Percentiles rank a stretch among this genome's conserved stretches.
These are phyloP conservation scores for Capsella bursapastoris DNA, from an alignment of 345 rosid species.

Conservation along the genomic window DNA sequence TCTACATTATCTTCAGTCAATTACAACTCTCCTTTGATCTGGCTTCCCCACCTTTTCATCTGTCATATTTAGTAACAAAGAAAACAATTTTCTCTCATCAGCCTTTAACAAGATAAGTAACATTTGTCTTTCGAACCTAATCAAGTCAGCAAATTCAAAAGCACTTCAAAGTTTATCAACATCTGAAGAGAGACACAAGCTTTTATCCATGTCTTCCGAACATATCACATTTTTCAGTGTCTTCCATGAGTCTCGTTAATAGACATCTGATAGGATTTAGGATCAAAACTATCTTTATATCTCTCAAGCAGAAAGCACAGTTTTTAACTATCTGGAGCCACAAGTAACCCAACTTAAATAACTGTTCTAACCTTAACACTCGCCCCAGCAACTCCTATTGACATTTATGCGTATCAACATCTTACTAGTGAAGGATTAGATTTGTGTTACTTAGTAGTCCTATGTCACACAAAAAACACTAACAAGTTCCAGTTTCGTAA, in stretches of 20 bases:
- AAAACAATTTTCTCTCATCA: background rate
- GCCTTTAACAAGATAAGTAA: background rate
- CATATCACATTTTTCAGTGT: background rate
- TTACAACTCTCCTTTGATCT: constrained; percentile 29
- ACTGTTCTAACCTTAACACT: background rate
- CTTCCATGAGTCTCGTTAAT: background rate
- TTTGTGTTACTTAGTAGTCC: constrained; percentile 2
- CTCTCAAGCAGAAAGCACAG: background rate
- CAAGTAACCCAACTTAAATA: background rate
- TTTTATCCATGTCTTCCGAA: background rate
- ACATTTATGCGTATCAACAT: background rate
- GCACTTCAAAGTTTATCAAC: constrained; percentile 3
- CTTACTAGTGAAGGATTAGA: background rate
- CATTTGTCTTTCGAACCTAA: background rate
- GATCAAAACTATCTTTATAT: background rate
- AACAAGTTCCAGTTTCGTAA: background rate
- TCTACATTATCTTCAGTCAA: constrained; percentile 21
- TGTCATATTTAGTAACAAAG: background rate
- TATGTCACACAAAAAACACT: background rate
- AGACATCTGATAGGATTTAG: background rate
- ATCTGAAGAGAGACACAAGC: background rate
- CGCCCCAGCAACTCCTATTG: background rate
- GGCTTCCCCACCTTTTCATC: constrained; percentile 24
- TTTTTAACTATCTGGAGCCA: background rate
- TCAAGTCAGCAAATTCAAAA: background rate